phyloP scores from a whole-genome alignment of 2,329 filamentous ascomycete genomes.

The Monosporascus sp. region DNA sequence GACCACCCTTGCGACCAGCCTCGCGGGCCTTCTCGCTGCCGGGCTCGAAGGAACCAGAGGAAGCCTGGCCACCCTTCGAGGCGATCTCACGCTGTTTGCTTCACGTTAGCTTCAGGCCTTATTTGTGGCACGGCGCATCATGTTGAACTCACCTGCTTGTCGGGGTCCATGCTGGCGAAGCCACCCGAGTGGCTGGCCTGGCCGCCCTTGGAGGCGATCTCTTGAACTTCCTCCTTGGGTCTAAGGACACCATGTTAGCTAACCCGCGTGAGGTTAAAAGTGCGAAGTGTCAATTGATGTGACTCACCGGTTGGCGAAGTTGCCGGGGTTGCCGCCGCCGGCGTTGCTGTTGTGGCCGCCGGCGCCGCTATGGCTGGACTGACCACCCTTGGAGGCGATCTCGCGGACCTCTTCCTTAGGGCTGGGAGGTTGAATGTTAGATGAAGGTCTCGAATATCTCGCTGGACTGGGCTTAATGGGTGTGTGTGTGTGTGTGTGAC shows the following conservation, averaged over 20 bases:
- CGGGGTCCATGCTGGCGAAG: slow-evolving; percentile 36
- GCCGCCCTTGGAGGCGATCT: slow-evolving; percentile 38
- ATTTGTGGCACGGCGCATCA: slow-evolving; percentile 7
- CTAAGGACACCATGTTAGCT: background rate
- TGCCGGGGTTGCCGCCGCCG: slow-evolving; percentile 28
- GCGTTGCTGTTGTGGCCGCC: background rate
- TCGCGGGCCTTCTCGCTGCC: slow-evolving; percentile 47
- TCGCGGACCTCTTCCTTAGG: slow-evolving; percentile 11
- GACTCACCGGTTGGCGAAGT: slow-evolving; percentile 32
- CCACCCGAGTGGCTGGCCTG: slow-evolving; percentile 32
- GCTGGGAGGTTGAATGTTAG: background rate
- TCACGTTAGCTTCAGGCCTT: background rate
- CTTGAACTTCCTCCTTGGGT: slow-evolving; percentile 38
- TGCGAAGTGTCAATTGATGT: background rate
- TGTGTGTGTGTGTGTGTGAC: background rate
- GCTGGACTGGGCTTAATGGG: no score
- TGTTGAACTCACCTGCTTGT: slow-evolving; percentile 28
- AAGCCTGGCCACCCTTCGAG: slow-evolving; percentile 48
- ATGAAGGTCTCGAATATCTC: no score
- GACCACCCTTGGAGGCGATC: slow-evolving; percentile 37
- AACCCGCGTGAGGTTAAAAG: background rate
- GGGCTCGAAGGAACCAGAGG: slow-evolving; percentile 48
- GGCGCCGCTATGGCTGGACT: slow-evolving; percentile 25
- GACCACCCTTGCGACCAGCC: slow-evolving; percentile 49
- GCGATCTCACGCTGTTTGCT: slow-evolving; percentile 44